A percentile compares a stretch with the other conserved stretches of the same genome.
These are phyloP conservation scores for Fusarium metavorans DNA, from an alignment of 2,329 filamentous ascomycete species.

Conservation along the genomic window DNA sequence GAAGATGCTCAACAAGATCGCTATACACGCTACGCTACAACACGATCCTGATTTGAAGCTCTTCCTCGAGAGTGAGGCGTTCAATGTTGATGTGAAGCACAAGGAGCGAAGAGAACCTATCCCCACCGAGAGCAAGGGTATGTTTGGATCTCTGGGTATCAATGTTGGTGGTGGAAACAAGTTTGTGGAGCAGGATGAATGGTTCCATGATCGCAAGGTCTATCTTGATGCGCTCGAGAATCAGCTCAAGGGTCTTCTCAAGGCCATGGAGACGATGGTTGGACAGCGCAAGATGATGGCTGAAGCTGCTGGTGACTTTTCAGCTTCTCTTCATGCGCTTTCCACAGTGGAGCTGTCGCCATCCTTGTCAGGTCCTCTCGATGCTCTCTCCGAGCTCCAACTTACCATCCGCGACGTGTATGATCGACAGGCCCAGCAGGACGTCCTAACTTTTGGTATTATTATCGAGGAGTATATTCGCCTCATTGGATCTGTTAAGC, in stretches of 20 bases:
- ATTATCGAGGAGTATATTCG: slow-evolving; percentile 99
- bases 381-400: slow-evolving; percentile 92
- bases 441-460: slow-evolving; percentile 94
- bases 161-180: slow-evolving; percentile 83
- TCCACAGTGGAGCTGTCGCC: slow-evolving; percentile 94
- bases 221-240: slow-evolving; percentile 95
- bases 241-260: slow-evolving; percentile 89
- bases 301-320: slow-evolving; percentile 94
- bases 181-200: slow-evolving; percentile 98
- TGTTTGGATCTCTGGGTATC: slow-evolving; percentile 87
- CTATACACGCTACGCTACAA: slow-evolving; percentile 88
- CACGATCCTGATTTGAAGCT: slow-evolving; percentile 95
- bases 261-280: slow-evolving; percentile 94
- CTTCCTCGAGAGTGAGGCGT: slow-evolving; percentile 95
- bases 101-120: slow-evolving; percentile 92
- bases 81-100: slow-evolving; percentile 97
- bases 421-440: slow-evolving; percentile 95
- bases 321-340: slow-evolving; percentile 89
- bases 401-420: slow-evolving; percentile 95
- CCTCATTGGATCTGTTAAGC: slow-evolving; percentile 94
- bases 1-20: slow-evolving; percentile 97
- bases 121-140: slow-evolving; percentile 90
- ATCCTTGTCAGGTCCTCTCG: slow-evolving; percentile 86
- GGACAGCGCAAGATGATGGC: slow-evolving; percentile 92
- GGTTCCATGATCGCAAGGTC: slow-evolving; percentile 96